phyloP scores from a whole-genome alignment of 306 rosid species.

The Pueraria montana region DNA sequence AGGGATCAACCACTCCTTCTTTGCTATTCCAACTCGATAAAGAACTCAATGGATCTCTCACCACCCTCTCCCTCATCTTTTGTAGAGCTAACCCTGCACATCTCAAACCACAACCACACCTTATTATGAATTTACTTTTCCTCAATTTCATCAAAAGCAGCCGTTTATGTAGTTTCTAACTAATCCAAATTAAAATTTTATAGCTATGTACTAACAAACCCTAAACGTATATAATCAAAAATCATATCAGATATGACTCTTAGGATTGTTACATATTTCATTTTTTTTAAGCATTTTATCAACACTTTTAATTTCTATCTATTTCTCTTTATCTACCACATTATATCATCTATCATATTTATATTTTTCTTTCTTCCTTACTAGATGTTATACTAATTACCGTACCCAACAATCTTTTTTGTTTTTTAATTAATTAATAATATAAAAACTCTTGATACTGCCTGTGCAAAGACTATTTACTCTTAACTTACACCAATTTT shows the following conservation, averaged over 20 bases:
- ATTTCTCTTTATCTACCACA: too few species aligned
- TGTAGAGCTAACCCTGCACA: constrained; percentile 70
- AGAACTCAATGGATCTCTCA: constrained; percentile 68
- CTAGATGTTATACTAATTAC: too few species aligned
- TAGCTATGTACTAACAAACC: not conserved
- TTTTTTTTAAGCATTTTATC: too few species aligned
- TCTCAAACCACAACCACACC: constrained; percentile 39
- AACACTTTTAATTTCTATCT: too few species aligned
- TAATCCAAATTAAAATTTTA: not conserved
- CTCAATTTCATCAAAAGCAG: not conserved
- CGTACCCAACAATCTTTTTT: too few species aligned
- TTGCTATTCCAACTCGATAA: constrained; percentile 64
- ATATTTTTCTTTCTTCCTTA: too few species aligned
- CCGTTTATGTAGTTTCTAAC: not conserved
- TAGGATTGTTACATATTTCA: not conserved
- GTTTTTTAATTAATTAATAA: not conserved
- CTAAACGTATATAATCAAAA: too few species aligned
- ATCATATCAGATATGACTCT: not conserved
- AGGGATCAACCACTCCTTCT: constrained; percentile 54
- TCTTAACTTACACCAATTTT: not conserved
- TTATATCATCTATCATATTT: too few species aligned
- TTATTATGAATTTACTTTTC: not conserved
- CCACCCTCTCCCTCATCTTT: constrained; percentile 61
- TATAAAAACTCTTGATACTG: not conserved
- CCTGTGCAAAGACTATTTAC: not conserved